These are phyloP conservation scores for Ormosia emarginata DNA, from an alignment of 306 rosid genomes.

Conservation along the genomic window DNA sequence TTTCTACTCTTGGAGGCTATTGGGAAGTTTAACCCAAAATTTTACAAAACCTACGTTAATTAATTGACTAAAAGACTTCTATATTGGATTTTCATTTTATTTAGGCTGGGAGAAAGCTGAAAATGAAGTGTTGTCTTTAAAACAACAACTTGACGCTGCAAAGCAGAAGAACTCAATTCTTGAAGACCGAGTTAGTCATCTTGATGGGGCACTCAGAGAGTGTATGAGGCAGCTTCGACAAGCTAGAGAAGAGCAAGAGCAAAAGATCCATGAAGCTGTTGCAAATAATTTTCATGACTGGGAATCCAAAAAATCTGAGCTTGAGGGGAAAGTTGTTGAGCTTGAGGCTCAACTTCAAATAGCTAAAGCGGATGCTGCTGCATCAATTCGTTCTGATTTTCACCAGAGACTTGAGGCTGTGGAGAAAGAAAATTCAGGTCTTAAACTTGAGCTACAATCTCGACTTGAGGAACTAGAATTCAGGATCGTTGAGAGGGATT, in stretches of 20 bases:
- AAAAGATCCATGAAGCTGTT: constrained; percentile 48
- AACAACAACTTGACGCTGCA: constrained; percentile 60
- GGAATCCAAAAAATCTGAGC: constrained; percentile 53
- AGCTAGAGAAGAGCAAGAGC: constrained; percentile 71
- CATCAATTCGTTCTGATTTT: constrained; percentile 40
- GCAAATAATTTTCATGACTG: constrained; percentile 47
- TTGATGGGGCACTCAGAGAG: constrained; percentile 85
- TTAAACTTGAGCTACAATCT: constrained; percentile 57
- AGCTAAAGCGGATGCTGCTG: constrained; percentile 53
- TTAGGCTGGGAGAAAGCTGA: constrained; percentile 91
- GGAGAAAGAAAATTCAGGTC: constrained; percentile 53
- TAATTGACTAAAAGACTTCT: background rate
- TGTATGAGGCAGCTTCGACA: constrained; percentile 81
- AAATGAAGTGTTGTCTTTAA: constrained; percentile 51
- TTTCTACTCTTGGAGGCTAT: background rate
- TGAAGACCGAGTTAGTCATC: constrained; percentile 74
- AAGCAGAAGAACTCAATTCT: constrained; percentile 59
- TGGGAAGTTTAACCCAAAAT: background rate
- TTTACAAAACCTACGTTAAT: background rate
- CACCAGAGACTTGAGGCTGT: constrained; percentile 42
- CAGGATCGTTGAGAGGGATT: constrained; percentile 61
- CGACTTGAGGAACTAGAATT: constrained; percentile 54
- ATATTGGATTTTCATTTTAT: constrained; percentile 14
- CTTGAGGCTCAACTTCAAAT: constrained; percentile 56
- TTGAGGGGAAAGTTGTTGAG: constrained; percentile 51